Evolutionary conservation across 106 monocot genomes (phyloP).

Genomic region (Xerophyta viscosa): DNA sequence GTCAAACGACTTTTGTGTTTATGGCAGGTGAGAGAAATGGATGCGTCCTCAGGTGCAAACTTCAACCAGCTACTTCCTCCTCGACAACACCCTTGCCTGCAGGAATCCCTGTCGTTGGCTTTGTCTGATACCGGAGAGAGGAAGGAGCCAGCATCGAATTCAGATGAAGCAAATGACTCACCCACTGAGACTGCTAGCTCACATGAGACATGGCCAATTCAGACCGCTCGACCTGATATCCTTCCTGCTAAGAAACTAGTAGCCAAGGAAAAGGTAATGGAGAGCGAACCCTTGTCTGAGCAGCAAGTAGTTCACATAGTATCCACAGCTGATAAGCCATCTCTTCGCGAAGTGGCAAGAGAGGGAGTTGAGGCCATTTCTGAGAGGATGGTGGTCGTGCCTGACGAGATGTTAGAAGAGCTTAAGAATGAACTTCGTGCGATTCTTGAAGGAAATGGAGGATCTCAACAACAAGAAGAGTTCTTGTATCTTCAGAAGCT

Average conservation of each 20-base stretch:
- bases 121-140: slow-evolving; percentile 45
- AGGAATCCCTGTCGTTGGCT: slow-evolving; percentile 58
- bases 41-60: slow-evolving; percentile 77
- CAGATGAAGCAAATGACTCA: slow-evolving; percentile 59
- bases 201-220: slow-evolving; percentile 83
- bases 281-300: slow-evolving; percentile 27
- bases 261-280: slow-evolving; percentile 62
- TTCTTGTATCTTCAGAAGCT: slow-evolving; percentile 73
- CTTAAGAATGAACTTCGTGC: slow-evolving; percentile 69
- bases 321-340: slow-evolving; percentile 34
- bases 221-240: slow-evolving; percentile 33
- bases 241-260: slow-evolving; percentile 29
- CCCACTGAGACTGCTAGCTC: slow-evolving; percentile 92
- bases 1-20: background rate
- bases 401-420: slow-evolving; percentile 77
- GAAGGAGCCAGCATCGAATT: slow-evolving; percentile 58
- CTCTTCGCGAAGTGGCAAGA: slow-evolving; percentile 65
- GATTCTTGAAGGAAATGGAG: slow-evolving; percentile 84
- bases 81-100: slow-evolving; percentile 49
- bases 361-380: slow-evolving; percentile 69
- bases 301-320: slow-evolving; percentile 52
- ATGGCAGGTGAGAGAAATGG: slow-evolving; percentile 27
- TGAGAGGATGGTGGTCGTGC: slow-evolving; percentile 60
- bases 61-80: slow-evolving; percentile 79
- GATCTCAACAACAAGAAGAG: slow-evolving; percentile 78